Conservation (phyloP, 192 early-diverging fungal genomes). For the Podochytrium sp. region DNA sequence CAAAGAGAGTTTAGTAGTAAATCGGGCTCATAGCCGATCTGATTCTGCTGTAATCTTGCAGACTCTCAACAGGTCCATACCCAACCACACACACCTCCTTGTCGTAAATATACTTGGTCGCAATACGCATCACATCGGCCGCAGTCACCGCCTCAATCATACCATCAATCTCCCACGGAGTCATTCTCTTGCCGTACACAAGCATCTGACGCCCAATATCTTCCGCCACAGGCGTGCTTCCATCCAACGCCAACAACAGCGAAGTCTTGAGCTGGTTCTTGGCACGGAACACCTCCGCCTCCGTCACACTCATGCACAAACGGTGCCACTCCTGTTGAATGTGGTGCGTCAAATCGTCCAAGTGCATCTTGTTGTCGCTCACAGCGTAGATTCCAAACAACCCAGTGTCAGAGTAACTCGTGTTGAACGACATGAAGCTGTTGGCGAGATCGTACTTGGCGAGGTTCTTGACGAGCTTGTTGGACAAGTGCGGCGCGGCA, state of each 20-base stretch:
- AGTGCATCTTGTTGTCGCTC: slow-evolving; percentile 76
- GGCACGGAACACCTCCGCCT: slow-evolving; percentile 92
- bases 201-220: slow-evolving; percentile 98
- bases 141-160: slow-evolving; percentile 84
- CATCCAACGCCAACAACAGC: slow-evolving; percentile 88
- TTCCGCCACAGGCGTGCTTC: slow-evolving; percentile 93
- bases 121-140: slow-evolving; percentile 85
- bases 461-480: slow-evolving; percentile 82
- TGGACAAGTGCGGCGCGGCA: slow-evolving; percentile 82
- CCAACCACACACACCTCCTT: slow-evolving; percentile 82
- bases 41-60: slow-evolving; percentile 89
- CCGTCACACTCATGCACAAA: slow-evolving; percentile 81
- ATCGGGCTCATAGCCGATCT: slow-evolving; percentile 77
- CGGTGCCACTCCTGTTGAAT: slow-evolving; percentile 93
- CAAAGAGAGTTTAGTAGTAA: slow-evolving; percentile 36
- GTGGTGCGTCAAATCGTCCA: slow-evolving; percentile 88
- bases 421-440: slow-evolving; percentile 99
- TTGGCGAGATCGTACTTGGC: slow-evolving; percentile 85
- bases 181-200: slow-evolving; percentile 87
- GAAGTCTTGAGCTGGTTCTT: slow-evolving; percentile 98
- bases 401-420: slow-evolving; percentile 96
- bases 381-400: slow-evolving; percentile 95
- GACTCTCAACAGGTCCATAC: slow-evolving; percentile 84
- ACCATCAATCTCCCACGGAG: slow-evolving; percentile 86
- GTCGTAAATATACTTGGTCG: slow-evolving; percentile 87